Conservation (phyloP, 176 grass and related monocot species). For the Phoenix dactylifera region DNA sequence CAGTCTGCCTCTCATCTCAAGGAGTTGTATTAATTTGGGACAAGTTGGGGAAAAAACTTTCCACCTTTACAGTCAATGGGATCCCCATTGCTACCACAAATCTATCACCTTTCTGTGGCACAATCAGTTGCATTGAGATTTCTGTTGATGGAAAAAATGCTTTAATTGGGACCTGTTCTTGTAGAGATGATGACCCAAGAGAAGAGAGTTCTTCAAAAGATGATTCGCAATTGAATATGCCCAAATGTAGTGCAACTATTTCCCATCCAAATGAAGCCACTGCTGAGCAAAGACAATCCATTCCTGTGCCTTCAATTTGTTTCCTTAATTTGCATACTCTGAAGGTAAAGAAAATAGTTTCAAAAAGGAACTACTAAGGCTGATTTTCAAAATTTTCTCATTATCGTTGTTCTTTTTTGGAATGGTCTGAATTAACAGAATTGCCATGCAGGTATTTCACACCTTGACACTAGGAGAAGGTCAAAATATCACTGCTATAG, state of each 20-base stretch:
- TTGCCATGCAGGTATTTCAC: conserved; percentile 49
- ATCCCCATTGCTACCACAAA: conserved; percentile 53
- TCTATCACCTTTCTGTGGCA: conserved; percentile 60
- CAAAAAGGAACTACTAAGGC: background rate
- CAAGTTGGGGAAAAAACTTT: conserved; percentile 61
- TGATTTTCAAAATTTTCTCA: background rate
- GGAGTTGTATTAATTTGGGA: conserved; percentile 91
- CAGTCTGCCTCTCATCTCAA: conserved; percentile 68
- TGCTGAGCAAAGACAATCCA: conserved; percentile 27
- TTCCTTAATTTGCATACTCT: conserved; percentile 88
- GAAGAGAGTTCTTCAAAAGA: conserved; percentile 22
- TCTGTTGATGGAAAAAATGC: conserved; percentile 76
- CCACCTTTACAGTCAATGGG: conserved; percentile 93
- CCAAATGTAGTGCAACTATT: background rate
- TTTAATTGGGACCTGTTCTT: conserved; percentile 49
- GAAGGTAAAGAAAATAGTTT: conserved; percentile 44
- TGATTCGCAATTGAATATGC: conserved; percentile 9
- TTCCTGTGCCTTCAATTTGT: conserved; percentile 82
- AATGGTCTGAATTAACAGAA: background rate
- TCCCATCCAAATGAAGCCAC: conserved; percentile 5
- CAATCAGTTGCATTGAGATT: conserved; percentile 85
- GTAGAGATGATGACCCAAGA: conserved; percentile 38
- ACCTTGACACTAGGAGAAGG: conserved; percentile 47
- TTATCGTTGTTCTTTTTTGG: background rate
- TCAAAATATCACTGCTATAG: conserved; percentile 69